A percentile compares a stretch with the other conserved stretches of the same genome.
These are phyloP conservation scores for Sesbania bispinosa DNA, from an alignment of 306 rosid genomes.

Conservation along the genomic window DNA sequence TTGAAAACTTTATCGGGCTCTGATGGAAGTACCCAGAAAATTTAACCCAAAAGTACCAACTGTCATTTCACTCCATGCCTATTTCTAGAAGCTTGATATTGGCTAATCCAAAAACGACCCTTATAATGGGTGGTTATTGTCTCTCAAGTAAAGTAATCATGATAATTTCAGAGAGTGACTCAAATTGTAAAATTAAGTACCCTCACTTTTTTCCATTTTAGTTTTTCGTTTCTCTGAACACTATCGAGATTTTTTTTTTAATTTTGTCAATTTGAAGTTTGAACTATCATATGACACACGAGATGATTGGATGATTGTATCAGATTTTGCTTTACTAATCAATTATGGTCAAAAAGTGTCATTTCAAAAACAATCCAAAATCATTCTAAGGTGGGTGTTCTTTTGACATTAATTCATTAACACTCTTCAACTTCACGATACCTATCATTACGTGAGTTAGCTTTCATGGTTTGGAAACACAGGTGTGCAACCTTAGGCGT, in stretches of 20 bases:
- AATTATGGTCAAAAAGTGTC: constrained; percentile 26
- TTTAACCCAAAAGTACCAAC: constrained; percentile 29
- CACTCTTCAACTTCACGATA: not conserved
- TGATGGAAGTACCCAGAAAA: constrained; percentile 10
- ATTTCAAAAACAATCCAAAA: constrained; percentile 23
- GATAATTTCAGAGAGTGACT: constrained; percentile 22
- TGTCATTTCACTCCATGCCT: constrained; percentile 21
- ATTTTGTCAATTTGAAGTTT: not conserved
- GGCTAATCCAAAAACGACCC: constrained; percentile 11
- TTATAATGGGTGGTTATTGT: constrained; percentile 33
- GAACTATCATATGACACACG: constrained; percentile 13
- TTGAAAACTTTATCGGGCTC: constrained; percentile 30
- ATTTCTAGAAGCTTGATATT: constrained; percentile 38
- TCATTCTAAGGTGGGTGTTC: constrained; percentile 24
- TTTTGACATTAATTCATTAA: constrained; percentile 32
- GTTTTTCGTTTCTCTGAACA: not conserved
- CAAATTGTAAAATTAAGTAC: constrained; percentile 18
- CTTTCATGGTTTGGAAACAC: constrained; percentile 22
- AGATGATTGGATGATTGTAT: not conserved
- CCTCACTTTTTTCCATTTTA: not conserved
- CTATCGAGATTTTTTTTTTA: not conserved
- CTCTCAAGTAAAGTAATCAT: constrained; percentile 51
- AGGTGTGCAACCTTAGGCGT: constrained; percentile 31
- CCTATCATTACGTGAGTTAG: constrained; percentile 19
- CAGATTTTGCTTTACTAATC: constrained; percentile 7